phyloP scores from a whole-genome alignment of 1,284 basidiomycete species.

The Phellinidium pouzarii region DNA sequence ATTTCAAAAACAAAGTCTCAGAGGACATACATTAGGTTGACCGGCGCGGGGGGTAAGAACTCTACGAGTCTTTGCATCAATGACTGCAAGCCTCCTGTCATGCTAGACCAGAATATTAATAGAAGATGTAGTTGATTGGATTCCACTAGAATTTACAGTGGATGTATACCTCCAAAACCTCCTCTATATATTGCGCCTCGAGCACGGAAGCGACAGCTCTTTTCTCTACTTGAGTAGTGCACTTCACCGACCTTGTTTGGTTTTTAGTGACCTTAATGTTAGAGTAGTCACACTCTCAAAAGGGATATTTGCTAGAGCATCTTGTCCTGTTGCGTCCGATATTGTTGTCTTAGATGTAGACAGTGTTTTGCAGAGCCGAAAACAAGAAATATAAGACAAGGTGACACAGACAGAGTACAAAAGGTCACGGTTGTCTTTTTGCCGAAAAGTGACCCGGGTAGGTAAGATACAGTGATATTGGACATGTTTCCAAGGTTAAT shows the following conservation, averaged over 20 bases:
- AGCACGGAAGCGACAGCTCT: slow-evolving; percentile 60
- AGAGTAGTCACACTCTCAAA: slow-evolving; percentile 7
- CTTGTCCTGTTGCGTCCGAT: background rate
- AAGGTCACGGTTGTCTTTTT: background rate
- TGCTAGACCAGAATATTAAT: slow-evolving; percentile 37
- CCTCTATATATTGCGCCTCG: slow-evolving; percentile 45
- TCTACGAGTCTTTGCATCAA: slow-evolving; percentile 44
- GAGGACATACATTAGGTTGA: slow-evolving; percentile 43
- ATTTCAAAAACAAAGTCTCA: background rate
- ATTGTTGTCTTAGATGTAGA: background rate
- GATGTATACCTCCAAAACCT: slow-evolving; percentile 54
- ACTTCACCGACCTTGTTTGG: slow-evolving; percentile 46
- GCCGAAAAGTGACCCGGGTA: background rate
- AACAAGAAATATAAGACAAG: background rate
- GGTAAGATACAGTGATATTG: background rate
- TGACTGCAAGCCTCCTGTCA: slow-evolving; percentile 63
- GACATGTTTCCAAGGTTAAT: background rate
- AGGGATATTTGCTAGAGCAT: background rate
- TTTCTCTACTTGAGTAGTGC: background rate
- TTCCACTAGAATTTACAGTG: background rate
- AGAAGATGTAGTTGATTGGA: background rate
- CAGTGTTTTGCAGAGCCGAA: background rate
- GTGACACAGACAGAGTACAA: background rate
- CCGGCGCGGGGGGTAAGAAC: slow-evolving; percentile 66
- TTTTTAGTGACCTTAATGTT: slow-evolving; percentile 40